Conservation (phyloP, 116 monocot species). For the Trichopus zeylanicus region DNA sequence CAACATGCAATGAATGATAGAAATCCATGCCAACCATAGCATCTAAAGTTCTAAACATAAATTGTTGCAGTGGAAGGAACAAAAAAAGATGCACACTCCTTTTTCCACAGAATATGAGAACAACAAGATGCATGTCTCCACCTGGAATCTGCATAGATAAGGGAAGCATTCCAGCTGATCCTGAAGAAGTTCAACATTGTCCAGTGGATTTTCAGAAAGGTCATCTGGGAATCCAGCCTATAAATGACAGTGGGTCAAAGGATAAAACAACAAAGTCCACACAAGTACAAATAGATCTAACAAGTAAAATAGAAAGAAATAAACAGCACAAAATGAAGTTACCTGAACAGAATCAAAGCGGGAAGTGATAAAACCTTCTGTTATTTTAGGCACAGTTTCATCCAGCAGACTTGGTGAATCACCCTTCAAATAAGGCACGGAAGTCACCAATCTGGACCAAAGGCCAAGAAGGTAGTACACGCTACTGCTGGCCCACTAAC, state of each 20-base stretch:
- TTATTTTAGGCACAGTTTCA: constrained; percentile 95
- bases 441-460: constrained; percentile 98
- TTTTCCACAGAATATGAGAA: too few species aligned
- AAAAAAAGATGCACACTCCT: too few species aligned
- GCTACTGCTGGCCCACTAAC: constrained; percentile 94
- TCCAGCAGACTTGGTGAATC: constrained; percentile 83
- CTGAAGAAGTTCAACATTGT: constrained; percentile 95
- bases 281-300: too few species aligned
- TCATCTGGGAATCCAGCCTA: constrained; percentile 88
- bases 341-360: constrained; percentile 96
- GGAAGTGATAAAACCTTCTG: constrained; percentile 92
- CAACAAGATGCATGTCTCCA: constrained; percentile 11
- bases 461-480: constrained; percentile 94
- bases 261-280: too few species aligned
- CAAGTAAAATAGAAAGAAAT: too few species aligned
- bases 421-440: constrained; percentile 93
- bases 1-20: neutral
- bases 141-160: constrained; percentile 95
- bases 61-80: too few species aligned
- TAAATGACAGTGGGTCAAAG: constrained; percentile 11
- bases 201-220: constrained; percentile 84
- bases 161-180: constrained; percentile 96
- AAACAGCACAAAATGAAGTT: too few species aligned
- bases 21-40: neutral
- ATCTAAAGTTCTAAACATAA: too few species aligned